phyloP scores from a whole-genome alignment of 345 rosid species.

The Hevea brasiliensis region DNA sequence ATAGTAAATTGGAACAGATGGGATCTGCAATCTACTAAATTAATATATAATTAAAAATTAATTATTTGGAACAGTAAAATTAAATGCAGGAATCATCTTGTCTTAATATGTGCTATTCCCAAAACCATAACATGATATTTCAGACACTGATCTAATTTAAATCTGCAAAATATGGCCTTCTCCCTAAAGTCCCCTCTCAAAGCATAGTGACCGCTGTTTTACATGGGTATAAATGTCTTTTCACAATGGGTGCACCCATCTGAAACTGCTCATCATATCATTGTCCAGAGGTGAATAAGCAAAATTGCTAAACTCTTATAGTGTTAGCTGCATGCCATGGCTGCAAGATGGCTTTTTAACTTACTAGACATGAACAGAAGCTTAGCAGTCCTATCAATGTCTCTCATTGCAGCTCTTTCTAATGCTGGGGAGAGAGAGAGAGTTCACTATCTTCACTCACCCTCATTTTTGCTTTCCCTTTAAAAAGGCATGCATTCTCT shows the following conservation, averaged over 20 bases:
- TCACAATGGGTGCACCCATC: neutral
- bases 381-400: slow-evolving; percentile 51
- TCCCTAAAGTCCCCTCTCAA: too few species aligned
- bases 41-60: slow-evolving; percentile 10
- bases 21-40: slow-evolving; percentile 21
- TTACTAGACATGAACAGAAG: slow-evolving; percentile 28
- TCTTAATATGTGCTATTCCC: slow-evolving; percentile 32
- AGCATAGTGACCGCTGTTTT: too few species aligned
- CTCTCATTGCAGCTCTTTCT: slow-evolving; percentile 24
- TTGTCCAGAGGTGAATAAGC: neutral
- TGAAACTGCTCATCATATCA: too few species aligned
- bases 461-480: too few species aligned
- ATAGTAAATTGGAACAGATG: slow-evolving; percentile 16
- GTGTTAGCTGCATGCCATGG: slow-evolving; percentile 24
- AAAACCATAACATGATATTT: slow-evolving; percentile 32
- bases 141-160: slow-evolving; percentile 10
- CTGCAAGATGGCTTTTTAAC: slow-evolving; percentile 22
- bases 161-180: neutral
- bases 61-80: slow-evolving; percentile 29
- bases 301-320: neutral
- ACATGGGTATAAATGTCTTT: slow-evolving; percentile 29
- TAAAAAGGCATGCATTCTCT: slow-evolving; percentile 34
- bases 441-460: neutral
- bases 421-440: slow-evolving; percentile 19
- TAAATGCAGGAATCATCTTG: slow-evolving; percentile 29